These are phyloP conservation scores for Hibiscus mutabilis DNA, from an alignment of 345 rosid genomes.

Conservation along the genomic window DNA sequence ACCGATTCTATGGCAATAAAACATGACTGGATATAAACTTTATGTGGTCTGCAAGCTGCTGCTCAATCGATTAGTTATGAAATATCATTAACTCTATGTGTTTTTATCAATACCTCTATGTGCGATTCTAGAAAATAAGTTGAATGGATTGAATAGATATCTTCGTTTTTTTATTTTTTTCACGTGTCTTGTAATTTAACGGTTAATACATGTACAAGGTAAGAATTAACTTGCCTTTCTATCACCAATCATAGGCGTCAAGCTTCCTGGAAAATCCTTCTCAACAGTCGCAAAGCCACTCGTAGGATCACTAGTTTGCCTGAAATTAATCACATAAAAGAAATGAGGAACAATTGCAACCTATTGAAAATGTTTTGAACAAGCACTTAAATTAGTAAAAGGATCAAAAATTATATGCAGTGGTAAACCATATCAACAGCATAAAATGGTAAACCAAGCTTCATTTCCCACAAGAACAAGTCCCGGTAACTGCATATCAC, in stretches of 20 bases:
- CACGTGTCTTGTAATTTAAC: background rate
- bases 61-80: too few species aligned
- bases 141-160: too few species aligned
- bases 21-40: background rate
- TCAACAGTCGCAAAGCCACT: constrained; percentile 86
- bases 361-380: background rate
- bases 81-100: too few species aligned
- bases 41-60: too few species aligned
- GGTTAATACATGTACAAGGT: background rate
- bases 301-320: constrained; percentile 85
- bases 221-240: constrained; percentile 52
- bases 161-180: too few species aligned
- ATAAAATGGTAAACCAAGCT: background rate
- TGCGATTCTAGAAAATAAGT: too few species aligned
- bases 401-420: background rate
- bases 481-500: background rate
- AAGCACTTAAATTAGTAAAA: background rate
- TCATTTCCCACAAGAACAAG: background rate
- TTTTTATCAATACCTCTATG: background rate
- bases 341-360: background rate
- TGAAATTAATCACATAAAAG: constrained; percentile 21
- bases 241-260: constrained; percentile 95
- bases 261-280: constrained; percentile 74
- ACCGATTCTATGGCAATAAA: background rate
- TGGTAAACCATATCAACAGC: background rate